Percentiles rank a stretch among this genome's conserved stretches.
These are phyloP conservation scores for Fusarium transvaalense DNA, from an alignment of 2,329 filamentous ascomycete species.

Conservation along the genomic window DNA sequence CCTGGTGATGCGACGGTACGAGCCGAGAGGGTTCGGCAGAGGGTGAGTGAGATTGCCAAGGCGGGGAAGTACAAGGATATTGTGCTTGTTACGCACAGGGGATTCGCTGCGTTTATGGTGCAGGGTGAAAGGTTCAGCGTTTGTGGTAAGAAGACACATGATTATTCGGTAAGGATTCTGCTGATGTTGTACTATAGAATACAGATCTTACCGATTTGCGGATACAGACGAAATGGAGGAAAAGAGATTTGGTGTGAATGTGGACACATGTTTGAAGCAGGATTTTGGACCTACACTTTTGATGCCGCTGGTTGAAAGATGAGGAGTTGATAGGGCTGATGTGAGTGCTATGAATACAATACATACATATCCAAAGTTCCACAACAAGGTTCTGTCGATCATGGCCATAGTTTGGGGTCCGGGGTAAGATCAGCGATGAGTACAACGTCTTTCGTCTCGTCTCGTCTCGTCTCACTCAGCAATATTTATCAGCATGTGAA, in stretches of 20 bases:
- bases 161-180: rapidly evolving
- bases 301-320: background rate
- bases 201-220: slow-evolving; percentile 36
- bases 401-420: background rate
- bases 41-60: slow-evolving; percentile 16
- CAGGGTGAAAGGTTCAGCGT: slow-evolving; percentile 36
- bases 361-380: background rate
- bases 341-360: background rate
- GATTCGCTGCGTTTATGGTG: slow-evolving; percentile 40
- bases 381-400: slow-evolving; percentile 3
- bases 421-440: background rate
- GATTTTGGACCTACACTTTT: slow-evolving; percentile 40
- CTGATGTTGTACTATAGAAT: slow-evolving; percentile 20
- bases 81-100: slow-evolving; percentile 37
- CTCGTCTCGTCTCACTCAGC: slow-evolving; percentile 24
- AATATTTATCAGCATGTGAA: background rate
- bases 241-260: slow-evolving; percentile 22
- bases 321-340: background rate
- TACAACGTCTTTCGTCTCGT: background rate
- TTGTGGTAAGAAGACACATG: slow-evolving; percentile 29
- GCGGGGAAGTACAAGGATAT: slow-evolving; percentile 35
- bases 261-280: slow-evolving; percentile 29
- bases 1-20: slow-evolving; percentile 27
- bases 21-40: slow-evolving; percentile 38
- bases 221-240: slow-evolving; percentile 8